Conservation (phyloP, 306 rosid species). For the Hippophae tibetana region DNA sequence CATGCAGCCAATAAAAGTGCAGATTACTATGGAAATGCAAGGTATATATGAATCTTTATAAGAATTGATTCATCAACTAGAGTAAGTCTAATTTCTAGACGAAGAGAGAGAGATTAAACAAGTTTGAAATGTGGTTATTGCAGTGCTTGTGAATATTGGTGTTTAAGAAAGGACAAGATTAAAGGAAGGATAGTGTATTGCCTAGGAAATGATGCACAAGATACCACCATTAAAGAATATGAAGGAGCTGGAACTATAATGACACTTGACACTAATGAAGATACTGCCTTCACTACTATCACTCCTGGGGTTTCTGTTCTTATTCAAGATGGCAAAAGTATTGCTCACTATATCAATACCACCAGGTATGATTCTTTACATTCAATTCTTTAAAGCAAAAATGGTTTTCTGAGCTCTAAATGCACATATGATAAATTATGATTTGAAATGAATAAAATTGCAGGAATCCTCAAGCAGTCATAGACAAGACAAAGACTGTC, state of each 20-base stretch:
- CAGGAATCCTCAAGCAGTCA: conserved; percentile 55
- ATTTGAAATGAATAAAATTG: conserved; percentile 3
- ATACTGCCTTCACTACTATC: conserved; percentile 28
- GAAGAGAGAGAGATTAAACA: neutral
- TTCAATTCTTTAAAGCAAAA: neutral
- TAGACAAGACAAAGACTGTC: conserved; percentile 31
- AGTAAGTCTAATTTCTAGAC: neutral
- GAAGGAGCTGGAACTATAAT: conserved; percentile 57
- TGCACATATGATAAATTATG: neutral
- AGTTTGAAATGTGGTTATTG: neutral
- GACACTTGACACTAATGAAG: conserved; percentile 23
- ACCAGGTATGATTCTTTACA: conserved; percentile 37
- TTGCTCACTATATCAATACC: conserved; percentile 58
- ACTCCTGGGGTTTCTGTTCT: conserved; percentile 41
- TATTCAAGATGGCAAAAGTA: conserved; percentile 24
- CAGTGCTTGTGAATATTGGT: conserved; percentile 63
- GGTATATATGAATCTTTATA: conserved; percentile 21
- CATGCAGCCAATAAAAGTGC: conserved; percentile 33
- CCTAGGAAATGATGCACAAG: conserved; percentile 28
- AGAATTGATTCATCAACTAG: neutral
- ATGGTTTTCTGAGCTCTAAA: too few relatives aligned
- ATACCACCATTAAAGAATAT: conserved; percentile 29
- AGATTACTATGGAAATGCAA: conserved; percentile 32
- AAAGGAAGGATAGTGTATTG: conserved; percentile 66
- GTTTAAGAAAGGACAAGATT: conserved; percentile 42